Conservation (phyloP, 352 stramenopile genomes). For the Phytophthora capsici region DNA sequence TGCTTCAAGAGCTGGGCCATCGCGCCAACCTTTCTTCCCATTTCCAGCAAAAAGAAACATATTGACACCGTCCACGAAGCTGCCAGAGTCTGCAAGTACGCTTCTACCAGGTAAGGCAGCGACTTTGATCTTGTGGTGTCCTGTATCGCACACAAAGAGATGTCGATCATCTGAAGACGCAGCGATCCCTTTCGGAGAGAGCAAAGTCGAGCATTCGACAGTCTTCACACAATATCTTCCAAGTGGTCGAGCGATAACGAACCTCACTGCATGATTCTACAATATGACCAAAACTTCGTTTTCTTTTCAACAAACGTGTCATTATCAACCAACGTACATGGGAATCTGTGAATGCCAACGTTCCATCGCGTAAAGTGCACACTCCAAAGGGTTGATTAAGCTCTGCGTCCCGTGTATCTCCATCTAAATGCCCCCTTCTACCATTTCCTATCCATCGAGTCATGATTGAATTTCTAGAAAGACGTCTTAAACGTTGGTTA, state of each 20-base stretch:
- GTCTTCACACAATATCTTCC: conserved; percentile 29
- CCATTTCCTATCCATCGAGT: conserved; percentile 19
- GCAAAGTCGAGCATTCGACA: conserved; percentile 39
- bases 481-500: conserved; percentile 8
- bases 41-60: conserved; percentile 55
- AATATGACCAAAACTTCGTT: too few relatives aligned
- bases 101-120: conserved; percentile 41
- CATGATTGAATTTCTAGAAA: conserved; percentile 8
- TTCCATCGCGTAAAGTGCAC: conserved; percentile 35
- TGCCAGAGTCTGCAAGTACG: conserved; percentile 16
- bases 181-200: conserved; percentile 53
- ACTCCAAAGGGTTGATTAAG: conserved; percentile 49
- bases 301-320: neutral
- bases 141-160: conserved; percentile 63
- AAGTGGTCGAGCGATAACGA: conserved; percentile 17
- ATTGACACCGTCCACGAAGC: conserved; percentile 30
- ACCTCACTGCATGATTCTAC: conserved; percentile 53
- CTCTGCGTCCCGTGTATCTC: conserved; percentile 23
- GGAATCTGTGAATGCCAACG: conserved; percentile 44
- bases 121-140: conserved; percentile 61
- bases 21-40: conserved; percentile 49
- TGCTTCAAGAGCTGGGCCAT: conserved; percentile 45
- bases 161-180: conserved; percentile 45
- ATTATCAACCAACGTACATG: conserved; percentile 24
- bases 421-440: conserved; percentile 42